These are phyloP conservation scores for Spathaspora jeffriesii DNA, from an alignment of 1,139 yeast genomes.

Conservation along the genomic window DNA sequence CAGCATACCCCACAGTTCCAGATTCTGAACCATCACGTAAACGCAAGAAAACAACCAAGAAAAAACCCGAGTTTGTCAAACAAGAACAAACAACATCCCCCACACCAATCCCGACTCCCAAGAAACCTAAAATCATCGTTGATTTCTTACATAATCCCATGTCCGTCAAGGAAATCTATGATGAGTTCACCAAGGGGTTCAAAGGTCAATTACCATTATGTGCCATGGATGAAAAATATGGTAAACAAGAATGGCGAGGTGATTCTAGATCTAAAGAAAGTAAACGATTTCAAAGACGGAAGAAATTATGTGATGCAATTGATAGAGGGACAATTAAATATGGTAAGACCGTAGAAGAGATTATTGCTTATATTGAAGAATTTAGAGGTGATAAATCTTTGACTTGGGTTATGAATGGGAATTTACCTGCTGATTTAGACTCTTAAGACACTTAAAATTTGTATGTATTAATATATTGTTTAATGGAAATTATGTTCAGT, in stretches of 20 bases:
- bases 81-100: neutral
- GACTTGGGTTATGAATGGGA: conserved; percentile 54
- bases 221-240: conserved; percentile 45
- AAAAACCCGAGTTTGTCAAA: neutral
- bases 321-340: conserved; percentile 43
- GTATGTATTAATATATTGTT: conserved; percentile 2
- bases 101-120: conserved; percentile 11
- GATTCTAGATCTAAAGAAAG: conserved; percentile 49
- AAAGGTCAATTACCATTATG: conserved; percentile 47
- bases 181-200: conserved; percentile 47
- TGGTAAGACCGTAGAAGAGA: conserved; percentile 44
- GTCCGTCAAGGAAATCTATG: conserved; percentile 47
- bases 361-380: conserved; percentile 42
- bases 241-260: conserved; percentile 50
- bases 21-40: conserved; percentile 5
- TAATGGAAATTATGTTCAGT: neutral
- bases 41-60: neutral
- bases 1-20: conserved; percentile 1
- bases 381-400: conserved; percentile 45
- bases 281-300: conserved; percentile 46
- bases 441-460: conserved; percentile 1
- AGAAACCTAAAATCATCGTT: conserved; percentile 37
- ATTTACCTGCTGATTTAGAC: conserved; percentile 39
- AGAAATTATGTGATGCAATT: conserved; percentile 47
- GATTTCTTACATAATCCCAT: conserved; percentile 48